Percentiles rank a stretch among this genome's conserved stretches.
These are phyloP conservation scores for Beauveria caledonica DNA, from an alignment of 2,329 filamentous ascomycete genomes.

Conservation along the genomic window DNA sequence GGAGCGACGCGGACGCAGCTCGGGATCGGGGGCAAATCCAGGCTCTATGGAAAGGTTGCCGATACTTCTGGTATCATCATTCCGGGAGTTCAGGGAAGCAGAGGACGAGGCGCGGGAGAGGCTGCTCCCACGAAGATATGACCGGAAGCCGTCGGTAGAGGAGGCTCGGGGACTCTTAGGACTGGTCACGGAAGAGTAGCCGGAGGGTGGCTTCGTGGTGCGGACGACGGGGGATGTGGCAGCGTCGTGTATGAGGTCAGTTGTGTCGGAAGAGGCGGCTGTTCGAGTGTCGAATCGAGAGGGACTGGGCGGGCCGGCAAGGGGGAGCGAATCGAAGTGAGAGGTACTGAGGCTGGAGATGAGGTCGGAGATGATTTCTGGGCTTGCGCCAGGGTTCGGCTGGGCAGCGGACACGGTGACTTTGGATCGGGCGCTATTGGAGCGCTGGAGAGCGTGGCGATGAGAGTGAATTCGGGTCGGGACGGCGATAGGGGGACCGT, in stretches of 20 bases:
- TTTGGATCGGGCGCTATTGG: conserved; percentile 13
- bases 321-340: conserved; percentile 56
- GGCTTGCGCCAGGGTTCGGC: conserved; percentile 41
- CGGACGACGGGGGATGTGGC: conserved; percentile 65
- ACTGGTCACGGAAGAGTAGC: conserved; percentile 44
- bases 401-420: conserved; percentile 14
- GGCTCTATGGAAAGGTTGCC: conserved; percentile 58
- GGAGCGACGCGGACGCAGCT: conserved; percentile 45
- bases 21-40: conserved; percentile 36
- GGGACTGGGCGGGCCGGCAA: conserved; percentile 25
- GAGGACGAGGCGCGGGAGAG: conserved; percentile 51
- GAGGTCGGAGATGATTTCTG: conserved; percentile 61
- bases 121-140: conserved; percentile 42
- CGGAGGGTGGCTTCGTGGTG: conserved; percentile 74
- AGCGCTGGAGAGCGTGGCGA: background rate
- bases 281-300: conserved; percentile 20
- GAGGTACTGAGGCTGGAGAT: conserved; percentile 65
- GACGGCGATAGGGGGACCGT: conserved; percentile 8
- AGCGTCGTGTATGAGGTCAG: conserved; percentile 48
- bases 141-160: conserved; percentile 33
- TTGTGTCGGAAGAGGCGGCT: conserved; percentile 33
- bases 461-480: conserved; percentile 6
- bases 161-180: conserved; percentile 48
- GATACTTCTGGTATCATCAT: conserved; percentile 54
- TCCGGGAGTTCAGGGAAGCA: conserved; percentile 44